Evolutionary conservation across 768 basidiomycete genomes (phyloP), one percentile per base, ranked within the genome.

Genomic region (Daedaleopsis nitida): DNA sequence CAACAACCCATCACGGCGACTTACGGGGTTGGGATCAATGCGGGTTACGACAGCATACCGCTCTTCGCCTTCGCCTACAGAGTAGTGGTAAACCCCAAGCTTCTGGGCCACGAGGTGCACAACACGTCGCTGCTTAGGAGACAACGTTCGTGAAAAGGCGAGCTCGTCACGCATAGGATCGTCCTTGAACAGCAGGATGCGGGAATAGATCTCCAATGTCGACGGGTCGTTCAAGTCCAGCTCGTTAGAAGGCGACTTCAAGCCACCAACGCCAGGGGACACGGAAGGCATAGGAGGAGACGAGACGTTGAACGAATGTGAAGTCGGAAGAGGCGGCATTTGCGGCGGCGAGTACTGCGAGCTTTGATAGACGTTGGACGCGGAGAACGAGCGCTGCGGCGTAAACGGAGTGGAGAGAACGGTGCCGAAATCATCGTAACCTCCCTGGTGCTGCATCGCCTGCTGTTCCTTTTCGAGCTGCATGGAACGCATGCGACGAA

Each of bases 91-190:
- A 19, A 99, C 91, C 58, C 94, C 95, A 27, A 99, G 82, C 76
- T 94, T 98, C 77, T 97, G 94, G 19, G 97, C 96, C 59, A 98
- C 91, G 59, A 98, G 82, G 73, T 99, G 96, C 34, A 99, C 96
- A 14, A 94, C 89, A 65, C 96, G 80, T 62, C 96, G 79, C 73
- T 98, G 95, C 72, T 91, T 91, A 21, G 94, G 85, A 35, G 84
- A 79, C 19, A 98, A 83, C 14, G 88, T 86, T 58, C 92, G 80
- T n/a, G 96, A 95, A 75, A 98, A 98, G 5, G 96, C 95, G 57
- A 98, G 86, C 74, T 98, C 96, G 69, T 98, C 96, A 38, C 96
- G 84, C 93, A 98, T 95, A 68, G 84, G 86, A 73, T 98, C 96
- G 68, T 97, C 95, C 79, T 96, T 98, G 87, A 99, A 99, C 42